phyloP scores from a whole-genome alignment of 805 yeast genomes.

The Candida hungchunana region DNA sequence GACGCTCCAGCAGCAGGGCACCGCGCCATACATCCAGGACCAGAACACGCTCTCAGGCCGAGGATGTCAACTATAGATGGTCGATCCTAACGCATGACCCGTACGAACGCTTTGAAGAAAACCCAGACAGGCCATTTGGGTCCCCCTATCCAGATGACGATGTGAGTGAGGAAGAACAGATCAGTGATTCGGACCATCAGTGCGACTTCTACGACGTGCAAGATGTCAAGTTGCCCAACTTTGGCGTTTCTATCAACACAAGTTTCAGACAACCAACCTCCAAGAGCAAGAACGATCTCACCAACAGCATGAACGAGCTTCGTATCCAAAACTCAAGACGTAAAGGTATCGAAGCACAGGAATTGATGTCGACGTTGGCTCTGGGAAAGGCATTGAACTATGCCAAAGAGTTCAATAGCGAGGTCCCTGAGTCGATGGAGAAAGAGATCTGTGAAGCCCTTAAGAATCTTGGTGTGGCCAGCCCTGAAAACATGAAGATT shows the following conservation, averaged over 20 bases:
- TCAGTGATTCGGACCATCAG: slow-evolving; percentile 45
- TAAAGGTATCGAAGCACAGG: slow-evolving; percentile 31
- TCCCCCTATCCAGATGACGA: slow-evolving; percentile 23
- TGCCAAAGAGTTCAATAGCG: slow-evolving; percentile 40
- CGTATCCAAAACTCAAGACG: slow-evolving; percentile 5
- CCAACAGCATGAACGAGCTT: neutral
- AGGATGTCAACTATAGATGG: slow-evolving; percentile 41
- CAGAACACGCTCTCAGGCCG: slow-evolving; percentile 28
- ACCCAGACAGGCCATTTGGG: slow-evolving; percentile 20
- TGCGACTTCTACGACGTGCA: slow-evolving; percentile 33
- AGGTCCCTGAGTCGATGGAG: slow-evolving; percentile 30
- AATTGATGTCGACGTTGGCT: slow-evolving; percentile 53
- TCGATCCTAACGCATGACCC: slow-evolving; percentile 73
- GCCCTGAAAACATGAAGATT: slow-evolving; percentile 27
- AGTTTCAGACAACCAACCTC: neutral
- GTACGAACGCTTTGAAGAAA: slow-evolving; percentile 48
- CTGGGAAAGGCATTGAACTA: slow-evolving; percentile 56
- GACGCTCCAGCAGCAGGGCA: slow-evolving; percentile 15
- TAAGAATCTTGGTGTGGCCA: slow-evolving; percentile 37
- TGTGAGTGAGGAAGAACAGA: slow-evolving; percentile 50
- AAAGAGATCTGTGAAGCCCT: slow-evolving; percentile 30
- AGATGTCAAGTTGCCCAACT: slow-evolving; percentile 30
- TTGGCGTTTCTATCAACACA: slow-evolving; percentile 31
- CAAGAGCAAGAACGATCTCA: slow-evolving; percentile 1
- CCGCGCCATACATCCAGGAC: slow-evolving; percentile 6